Evolutionary conservation across 495 filamentous ascomycete species (phyloP).

Genomic region (Podospora fimiseda): DNA sequence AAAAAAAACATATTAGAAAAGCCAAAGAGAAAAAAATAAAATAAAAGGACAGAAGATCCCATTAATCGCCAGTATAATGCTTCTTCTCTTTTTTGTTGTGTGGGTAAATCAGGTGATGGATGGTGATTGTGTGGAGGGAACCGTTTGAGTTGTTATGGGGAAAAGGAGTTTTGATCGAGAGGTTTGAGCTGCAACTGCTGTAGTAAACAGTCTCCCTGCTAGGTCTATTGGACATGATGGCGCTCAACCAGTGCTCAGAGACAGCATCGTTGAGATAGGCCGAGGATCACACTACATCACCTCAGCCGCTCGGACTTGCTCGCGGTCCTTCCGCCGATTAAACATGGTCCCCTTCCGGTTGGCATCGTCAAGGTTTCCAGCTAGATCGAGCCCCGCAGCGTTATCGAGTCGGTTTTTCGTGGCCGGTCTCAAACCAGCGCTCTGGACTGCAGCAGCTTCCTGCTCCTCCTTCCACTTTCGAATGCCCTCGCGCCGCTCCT

Average conservation of each 20-base stretch:
- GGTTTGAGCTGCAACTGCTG: too few relatives aligned
- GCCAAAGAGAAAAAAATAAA: background rate
- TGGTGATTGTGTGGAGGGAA: too few relatives aligned
- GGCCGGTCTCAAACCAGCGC: constrained; percentile 5
- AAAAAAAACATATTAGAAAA: background rate
- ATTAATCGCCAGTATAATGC: background rate
- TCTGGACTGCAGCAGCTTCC: constrained; percentile 24
- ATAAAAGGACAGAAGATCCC: background rate
- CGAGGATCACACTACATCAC: constrained; percentile 26
- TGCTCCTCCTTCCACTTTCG: constrained; percentile 37
- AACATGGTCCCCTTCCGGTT: constrained; percentile 38
- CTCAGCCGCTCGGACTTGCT: constrained; percentile 26
- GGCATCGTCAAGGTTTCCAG: constrained; percentile 22
- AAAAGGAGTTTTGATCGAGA: too few relatives aligned
- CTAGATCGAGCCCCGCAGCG: constrained; percentile 23
- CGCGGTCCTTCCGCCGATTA: constrained; percentile 26
- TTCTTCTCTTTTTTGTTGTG: background rate
- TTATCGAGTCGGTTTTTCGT: constrained; percentile 8
- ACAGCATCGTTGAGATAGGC: constrained; percentile 16
- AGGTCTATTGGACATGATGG: background rate
- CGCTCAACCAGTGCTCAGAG: constrained; percentile 5
- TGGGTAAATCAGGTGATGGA: too few relatives aligned
- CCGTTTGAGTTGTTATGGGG: too few relatives aligned
- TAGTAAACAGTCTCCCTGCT: too few relatives aligned
- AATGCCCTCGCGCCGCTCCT: constrained; percentile 49